Evolutionary conservation across 75 land plant species (phyloP), one percentile per base, ranked within the genome.

Genomic region (Cupressus sempervirens): DNA sequence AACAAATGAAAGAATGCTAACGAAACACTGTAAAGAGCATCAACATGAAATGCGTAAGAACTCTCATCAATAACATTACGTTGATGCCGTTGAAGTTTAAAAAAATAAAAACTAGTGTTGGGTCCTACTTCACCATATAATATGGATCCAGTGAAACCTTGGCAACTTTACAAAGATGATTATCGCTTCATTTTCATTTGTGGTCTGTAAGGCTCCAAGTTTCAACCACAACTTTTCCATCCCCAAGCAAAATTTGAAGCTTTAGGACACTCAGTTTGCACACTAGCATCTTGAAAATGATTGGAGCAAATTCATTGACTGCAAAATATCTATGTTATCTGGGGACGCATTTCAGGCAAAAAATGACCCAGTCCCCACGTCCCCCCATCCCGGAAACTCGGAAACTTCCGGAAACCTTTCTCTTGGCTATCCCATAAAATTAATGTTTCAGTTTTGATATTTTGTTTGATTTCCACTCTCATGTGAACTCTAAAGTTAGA

Each of bases 61-160:
- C 7, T 58, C 65, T 58, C 26, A 20, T 58, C 18, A 58, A 23
- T 58, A 58, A 58, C 26, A 58, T 58, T 23, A 23, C 0, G 23
- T 98, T 80, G 84, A 82, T 35, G 90, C 91, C 41, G 67, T 74
- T n/a, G 93, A 96, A 77, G 90, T 91, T 0, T 75, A 85, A 88
- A 88, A 77, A 45, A 86, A 94, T 85, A 83, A 8, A 93, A 15
- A 88, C 87, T 20, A 18, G 65, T 58, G 26, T 4, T 45, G 7
- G 18, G 65, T 58, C 65, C 65, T 58, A 58, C 65, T 58, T 18
- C 65, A 58, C n/a, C 23, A 20, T 20, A 18, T 58, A 23, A 20
- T 58, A 20, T 58, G 65, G 65, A 18, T 20, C 26, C 26, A 20
- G 65, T 23, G 23, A 23, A 58, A 20, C 65, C 65, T 58, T 3